phyloP scores from a whole-genome alignment of 2,329 filamentous ascomycete species.

The Trichoderma sp. region DNA sequence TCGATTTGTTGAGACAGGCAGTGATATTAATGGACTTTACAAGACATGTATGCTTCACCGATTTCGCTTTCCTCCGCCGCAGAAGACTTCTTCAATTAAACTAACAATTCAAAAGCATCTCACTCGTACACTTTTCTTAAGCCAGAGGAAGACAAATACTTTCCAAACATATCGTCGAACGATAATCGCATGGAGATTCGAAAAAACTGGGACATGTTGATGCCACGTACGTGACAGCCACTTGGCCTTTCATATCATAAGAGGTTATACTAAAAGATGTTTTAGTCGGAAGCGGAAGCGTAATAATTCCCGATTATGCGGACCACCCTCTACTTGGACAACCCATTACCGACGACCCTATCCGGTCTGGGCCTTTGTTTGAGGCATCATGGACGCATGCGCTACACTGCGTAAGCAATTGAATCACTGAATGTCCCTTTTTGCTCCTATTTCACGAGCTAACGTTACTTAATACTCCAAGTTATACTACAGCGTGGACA shows the following conservation, averaged over 20 bases:
- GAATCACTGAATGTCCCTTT: background rate
- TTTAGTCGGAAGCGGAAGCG: conserved; percentile 4
- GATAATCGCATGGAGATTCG: conserved; percentile 7
- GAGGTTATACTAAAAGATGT: background rate
- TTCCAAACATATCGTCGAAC: conserved; percentile 9
- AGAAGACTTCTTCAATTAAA: background rate
- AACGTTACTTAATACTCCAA: background rate
- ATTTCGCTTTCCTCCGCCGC: too few species aligned
- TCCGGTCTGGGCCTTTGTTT: conserved; percentile 6
- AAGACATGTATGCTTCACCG: background rate
- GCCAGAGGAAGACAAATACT: conserved; percentile 2
- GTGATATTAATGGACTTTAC: conserved; percentile 10
- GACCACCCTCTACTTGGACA: conserved; percentile 1
- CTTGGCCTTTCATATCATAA: background rate
- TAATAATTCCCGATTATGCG: background rate
- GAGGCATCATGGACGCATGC: conserved; percentile 13
- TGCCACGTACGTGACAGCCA: background rate
- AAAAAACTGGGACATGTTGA: conserved; percentile 11
- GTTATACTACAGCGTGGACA: conserved; percentile 16
- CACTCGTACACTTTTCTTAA: conserved; percentile 13
- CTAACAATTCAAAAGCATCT: background rate
- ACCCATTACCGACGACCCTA: conserved; percentile 5
- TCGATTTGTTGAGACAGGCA: background rate
- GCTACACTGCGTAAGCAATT: background rate
- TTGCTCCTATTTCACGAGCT: background rate